Conservation (phyloP, 805 yeast genomes). For the Candida saitoana region DNA sequence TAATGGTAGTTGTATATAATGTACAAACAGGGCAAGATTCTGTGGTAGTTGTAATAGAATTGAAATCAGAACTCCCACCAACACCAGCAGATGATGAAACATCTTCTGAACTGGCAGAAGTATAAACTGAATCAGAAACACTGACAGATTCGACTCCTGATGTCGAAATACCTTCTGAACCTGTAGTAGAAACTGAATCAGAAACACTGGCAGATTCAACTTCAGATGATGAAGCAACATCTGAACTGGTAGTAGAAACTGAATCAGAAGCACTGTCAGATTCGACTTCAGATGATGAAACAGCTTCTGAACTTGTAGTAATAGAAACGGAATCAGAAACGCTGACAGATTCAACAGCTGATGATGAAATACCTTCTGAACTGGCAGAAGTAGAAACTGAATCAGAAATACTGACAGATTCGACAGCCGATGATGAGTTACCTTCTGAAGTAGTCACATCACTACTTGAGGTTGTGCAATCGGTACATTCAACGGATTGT, state of each 20-base stretch:
- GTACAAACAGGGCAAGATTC: background rate
- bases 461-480: slow-evolving; percentile 15
- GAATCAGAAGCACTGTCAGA: too few species aligned
- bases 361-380: too few species aligned
- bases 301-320: background rate
- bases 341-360: slow-evolving; percentile 13
- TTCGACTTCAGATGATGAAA: background rate
- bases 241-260: too few species aligned
- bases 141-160: slow-evolving; percentile 6
- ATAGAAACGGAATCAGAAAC: slow-evolving; percentile 14
- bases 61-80: slow-evolving; percentile 14
- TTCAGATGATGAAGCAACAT: background rate
- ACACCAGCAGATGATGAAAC: too few species aligned
- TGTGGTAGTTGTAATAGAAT: slow-evolving; percentile 5
- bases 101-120: slow-evolving; percentile 14
- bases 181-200: slow-evolving; percentile 3
- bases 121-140: slow-evolving; percentile 12
- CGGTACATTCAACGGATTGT: slow-evolving; percentile 6
- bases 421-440: slow-evolving; percentile 6
- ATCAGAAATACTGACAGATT: slow-evolving; percentile 7
- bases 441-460: slow-evolving; percentile 10
- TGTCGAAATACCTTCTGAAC: slow-evolving; percentile 7
- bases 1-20: slow-evolving; percentile 6
- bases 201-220: background rate
- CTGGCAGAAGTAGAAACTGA: slow-evolving; percentile 14